Percentiles rank a stretch among this genome's conserved stretches.
Conservation (phyloP, 2,329 filamentous ascomycete genomes). For the Fusarium devonianum region DNA sequence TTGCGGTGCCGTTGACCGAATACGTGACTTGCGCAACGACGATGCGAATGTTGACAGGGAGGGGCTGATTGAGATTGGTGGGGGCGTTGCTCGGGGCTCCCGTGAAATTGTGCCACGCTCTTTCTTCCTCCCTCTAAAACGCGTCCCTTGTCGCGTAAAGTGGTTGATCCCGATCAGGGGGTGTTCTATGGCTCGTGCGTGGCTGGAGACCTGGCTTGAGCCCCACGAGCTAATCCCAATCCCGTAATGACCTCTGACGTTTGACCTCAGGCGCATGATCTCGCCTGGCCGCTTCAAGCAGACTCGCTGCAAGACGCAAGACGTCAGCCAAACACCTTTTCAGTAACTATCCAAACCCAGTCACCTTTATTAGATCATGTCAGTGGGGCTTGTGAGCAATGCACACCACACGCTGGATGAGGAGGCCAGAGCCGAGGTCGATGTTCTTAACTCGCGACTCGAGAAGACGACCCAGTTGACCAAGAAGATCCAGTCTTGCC, state of each 20-base stretch:
- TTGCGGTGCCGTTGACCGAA: constrained; percentile 16
- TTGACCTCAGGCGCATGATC: constrained; percentile 8
- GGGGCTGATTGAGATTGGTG: constrained; percentile 27
- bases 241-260: constrained; percentile 21
- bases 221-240: constrained; percentile 18
- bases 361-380: constrained; percentile 49
- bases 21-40: constrained; percentile 10
- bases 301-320: background rate
- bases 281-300: constrained; percentile 1
- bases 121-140: constrained; percentile 11
- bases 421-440: constrained; percentile 73
- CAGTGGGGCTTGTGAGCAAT: constrained; percentile 56
- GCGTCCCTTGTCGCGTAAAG: constrained; percentile 42
- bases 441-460: constrained; percentile 75
- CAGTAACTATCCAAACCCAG: background rate
- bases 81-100: constrained; percentile 27
- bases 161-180: constrained; percentile 9
- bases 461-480: constrained; percentile 93
- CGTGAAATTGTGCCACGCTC: constrained; percentile 31
- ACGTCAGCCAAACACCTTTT: background rate
- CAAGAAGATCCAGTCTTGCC: constrained; percentile 92
- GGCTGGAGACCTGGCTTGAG: constrained; percentile 12
- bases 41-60: constrained; percentile 22
- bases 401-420: constrained; percentile 65
- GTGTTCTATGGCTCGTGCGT: constrained; percentile 1